These are phyloP conservation scores for Saturnispora mendoncae DNA, from an alignment of 805 yeast genomes.

Conservation along the genomic window DNA sequence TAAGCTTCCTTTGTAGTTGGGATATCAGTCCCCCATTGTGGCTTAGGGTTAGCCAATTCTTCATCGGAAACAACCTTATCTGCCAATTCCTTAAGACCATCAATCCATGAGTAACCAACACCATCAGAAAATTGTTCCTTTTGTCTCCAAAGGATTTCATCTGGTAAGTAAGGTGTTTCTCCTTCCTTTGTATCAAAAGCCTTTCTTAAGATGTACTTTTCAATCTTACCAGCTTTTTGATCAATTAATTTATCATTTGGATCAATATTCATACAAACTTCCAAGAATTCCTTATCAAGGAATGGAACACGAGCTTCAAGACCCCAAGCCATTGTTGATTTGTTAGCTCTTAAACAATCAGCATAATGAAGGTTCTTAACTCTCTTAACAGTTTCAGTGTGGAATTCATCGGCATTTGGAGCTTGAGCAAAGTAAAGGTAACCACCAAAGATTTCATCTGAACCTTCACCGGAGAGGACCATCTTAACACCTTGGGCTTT, in stretches of 20 bases:
- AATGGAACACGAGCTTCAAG: conserved; percentile 99
- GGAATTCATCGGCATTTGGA: conserved; percentile 89
- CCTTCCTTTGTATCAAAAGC: conserved; percentile 87
- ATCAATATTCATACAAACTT: conserved; percentile 87
- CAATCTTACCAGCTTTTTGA: conserved; percentile 66
- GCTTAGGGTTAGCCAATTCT: conserved; percentile 80
- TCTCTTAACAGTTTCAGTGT: conserved; percentile 88
- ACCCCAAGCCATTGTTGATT: conserved; percentile 99
- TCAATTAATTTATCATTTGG: conserved; percentile 86
- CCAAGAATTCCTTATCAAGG: conserved; percentile 88
- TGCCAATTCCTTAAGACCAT: conserved; percentile 92
- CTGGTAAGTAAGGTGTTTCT: conserved; percentile 82
- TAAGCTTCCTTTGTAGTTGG: conserved; percentile 98
- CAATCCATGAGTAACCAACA: conserved; percentile 99
- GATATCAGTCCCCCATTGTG: conserved; percentile 92
- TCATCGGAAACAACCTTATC: conserved; percentile 82
- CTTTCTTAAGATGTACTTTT: conserved; percentile 92
- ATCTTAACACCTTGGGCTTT: conserved; percentile 99
- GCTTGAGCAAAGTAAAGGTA: conserved; percentile 96
- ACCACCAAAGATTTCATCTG: conserved; percentile 98
- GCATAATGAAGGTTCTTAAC: conserved; percentile 96
- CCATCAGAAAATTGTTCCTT: conserved; percentile 99
- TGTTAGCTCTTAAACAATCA: conserved; percentile 98
- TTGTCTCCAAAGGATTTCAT: conserved; percentile 98
- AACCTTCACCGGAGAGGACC: conserved; percentile 98